Base-by-base conservation (phyloP, 306 rosid species). In the Fragaria vesca region DNA sequence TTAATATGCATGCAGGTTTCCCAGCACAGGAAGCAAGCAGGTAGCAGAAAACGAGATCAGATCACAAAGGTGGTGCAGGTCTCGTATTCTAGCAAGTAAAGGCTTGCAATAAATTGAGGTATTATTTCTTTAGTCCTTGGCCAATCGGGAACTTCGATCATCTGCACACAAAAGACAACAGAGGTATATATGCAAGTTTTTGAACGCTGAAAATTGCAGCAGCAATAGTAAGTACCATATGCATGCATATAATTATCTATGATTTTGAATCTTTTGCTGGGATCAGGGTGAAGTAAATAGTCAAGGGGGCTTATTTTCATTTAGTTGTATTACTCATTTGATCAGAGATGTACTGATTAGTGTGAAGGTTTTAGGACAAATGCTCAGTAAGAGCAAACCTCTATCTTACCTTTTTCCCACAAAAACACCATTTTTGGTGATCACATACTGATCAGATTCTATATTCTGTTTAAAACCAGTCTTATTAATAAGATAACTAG, bases 91-190 rank as follows among this genome's bases (percentile, higher is more conserved):
- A 9, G 62, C 12, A 17, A 52, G 21, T 52, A 55, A 55, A 55
- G 62, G 62, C 62, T 55, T 55, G 62, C 30, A 55, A 55, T 55
- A 55, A 55, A n/a, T 55, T n/a, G 12, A n/a, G 28, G 62, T 55
- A 55, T 2, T 8, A 5, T 55, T 18, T 18, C 26, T 18, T n/a
- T 55, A 55, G 24, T 55, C 30, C 62, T 55, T 55, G 28, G 28
- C 28, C 28, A 55, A 55, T 55, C 0, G 62, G 62, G 10, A 55
- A 20, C 62, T 55, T 21, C 1, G 62, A 55, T 55, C 9, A n/a
- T 55, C 62, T 55, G 62, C 62, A 20, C n/a, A n/a, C 8, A 55
- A 20, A 55, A 55, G 62, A 55, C 62, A 55, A 55, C 30, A 20
- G 13, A 52, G 55, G 55, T 50, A 15, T 12, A 13, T 15, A 45